Conservation (phyloP, 129 eudicot species). For the Flaveria ramosissima region DNA sequence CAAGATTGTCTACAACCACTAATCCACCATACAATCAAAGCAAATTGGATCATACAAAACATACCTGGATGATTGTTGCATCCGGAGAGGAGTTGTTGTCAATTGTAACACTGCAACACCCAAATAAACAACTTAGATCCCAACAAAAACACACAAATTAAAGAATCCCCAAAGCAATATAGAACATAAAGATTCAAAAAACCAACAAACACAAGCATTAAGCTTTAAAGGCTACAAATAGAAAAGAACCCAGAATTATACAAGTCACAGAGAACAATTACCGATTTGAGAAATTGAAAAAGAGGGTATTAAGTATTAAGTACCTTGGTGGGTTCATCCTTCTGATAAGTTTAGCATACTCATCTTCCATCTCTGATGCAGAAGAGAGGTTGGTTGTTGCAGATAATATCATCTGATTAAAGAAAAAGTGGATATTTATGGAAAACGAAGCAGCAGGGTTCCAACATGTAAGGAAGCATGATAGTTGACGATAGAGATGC, state of each 20-base stretch:
- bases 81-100: conserved; percentile 63
- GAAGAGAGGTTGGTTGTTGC: neutral
- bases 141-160: neutral
- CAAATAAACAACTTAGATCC: conserved; percentile 1
- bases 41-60: neutral
- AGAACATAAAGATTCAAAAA: too few relatives aligned
- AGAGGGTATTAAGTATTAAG: neutral
- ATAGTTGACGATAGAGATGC: neutral
- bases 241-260: too few relatives aligned
- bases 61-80: conserved; percentile 79
- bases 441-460: neutral
- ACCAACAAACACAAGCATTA: too few relatives aligned
- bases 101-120: conserved; percentile 68
- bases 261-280: too few relatives aligned
- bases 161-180: too few relatives aligned
- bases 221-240: too few relatives aligned
- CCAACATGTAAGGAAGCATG: conserved; percentile 19
- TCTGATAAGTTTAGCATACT: conserved; percentile 70
- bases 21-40: neutral
- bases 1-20: neutral
- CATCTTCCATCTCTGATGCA: conserved; percentile 55
- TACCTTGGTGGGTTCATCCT: conserved; percentile 92
- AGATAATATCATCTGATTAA: neutral
- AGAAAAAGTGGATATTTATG: neutral
- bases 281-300: neutral